Conservation (phyloP, 169 alveolate genomes). For the Theileria orientalis region DNA sequence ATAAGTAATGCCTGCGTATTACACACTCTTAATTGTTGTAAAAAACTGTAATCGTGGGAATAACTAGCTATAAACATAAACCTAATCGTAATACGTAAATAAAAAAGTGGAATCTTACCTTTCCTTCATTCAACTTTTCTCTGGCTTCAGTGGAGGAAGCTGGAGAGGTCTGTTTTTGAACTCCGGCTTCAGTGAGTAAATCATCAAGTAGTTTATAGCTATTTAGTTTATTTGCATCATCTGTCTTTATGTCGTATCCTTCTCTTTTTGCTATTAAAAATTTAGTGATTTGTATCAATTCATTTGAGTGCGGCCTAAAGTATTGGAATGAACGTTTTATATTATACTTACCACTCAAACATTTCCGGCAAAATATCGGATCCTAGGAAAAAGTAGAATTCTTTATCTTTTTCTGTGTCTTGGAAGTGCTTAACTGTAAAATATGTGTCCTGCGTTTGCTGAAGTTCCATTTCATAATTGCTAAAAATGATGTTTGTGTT, state of each 20-base stretch:
- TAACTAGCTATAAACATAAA: too few species aligned
- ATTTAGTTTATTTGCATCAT: slow-evolving; percentile 27
- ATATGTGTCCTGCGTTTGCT: slow-evolving; percentile 39
- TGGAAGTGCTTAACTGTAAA: slow-evolving; percentile 45
- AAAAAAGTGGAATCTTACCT: slow-evolving; percentile 16
- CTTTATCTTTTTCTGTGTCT: slow-evolving; percentile 33
- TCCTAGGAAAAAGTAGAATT: slow-evolving; percentile 59
- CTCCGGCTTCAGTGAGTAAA: slow-evolving; percentile 12
- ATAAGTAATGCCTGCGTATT: background rate
- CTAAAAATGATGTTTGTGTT: slow-evolving; percentile 1
- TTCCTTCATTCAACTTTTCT: slow-evolving; percentile 13
- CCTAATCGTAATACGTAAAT: too few species aligned
- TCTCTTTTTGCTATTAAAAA: slow-evolving; percentile 57
- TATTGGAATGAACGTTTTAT: background rate
- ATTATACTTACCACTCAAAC: slow-evolving; percentile 31
- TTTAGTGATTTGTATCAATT: slow-evolving; percentile 38
- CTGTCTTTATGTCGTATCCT: slow-evolving; percentile 37
- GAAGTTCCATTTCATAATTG: slow-evolving; percentile 34
- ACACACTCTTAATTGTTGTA: background rate
- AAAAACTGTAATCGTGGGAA: background rate
- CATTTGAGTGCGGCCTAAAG: slow-evolving; percentile 46
- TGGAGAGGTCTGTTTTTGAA: slow-evolving; percentile 27
- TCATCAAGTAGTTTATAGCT: slow-evolving; percentile 41
- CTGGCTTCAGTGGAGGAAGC: slow-evolving; percentile 62
- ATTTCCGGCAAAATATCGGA: slow-evolving; percentile 57